Conservation (phyloP, 2,329 filamentous ascomycete genomes). For the Dactylonectria macrodidyma region DNA sequence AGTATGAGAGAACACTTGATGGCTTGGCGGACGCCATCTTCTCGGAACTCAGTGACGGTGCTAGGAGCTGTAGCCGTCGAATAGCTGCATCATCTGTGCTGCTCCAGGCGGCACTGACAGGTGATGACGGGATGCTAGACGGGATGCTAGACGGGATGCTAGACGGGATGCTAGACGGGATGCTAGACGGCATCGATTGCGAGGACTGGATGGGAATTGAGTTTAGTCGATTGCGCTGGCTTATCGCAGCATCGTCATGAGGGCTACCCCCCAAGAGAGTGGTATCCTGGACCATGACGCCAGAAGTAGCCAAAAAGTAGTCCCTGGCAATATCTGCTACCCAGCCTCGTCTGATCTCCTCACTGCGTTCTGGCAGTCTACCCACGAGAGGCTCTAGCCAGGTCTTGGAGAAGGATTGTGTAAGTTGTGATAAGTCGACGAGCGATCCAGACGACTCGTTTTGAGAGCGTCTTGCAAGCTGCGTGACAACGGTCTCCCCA, state of each 20-base stretch:
- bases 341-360: conserved; percentile 46
- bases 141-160: conserved; percentile 38
- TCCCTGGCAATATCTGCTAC: conserved; percentile 53
- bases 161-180: conserved; percentile 36
- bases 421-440: conserved; percentile 48
- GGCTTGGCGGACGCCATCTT: conserved; percentile 47
- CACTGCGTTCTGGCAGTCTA: conserved; percentile 43
- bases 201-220: conserved; percentile 46
- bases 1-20: conserved; percentile 54
- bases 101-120: conserved; percentile 29
- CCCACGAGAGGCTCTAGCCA: conserved; percentile 51
- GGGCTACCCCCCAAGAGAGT: conserved; percentile 47
- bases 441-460: conserved; percentile 45
- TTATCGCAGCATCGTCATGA: conserved; percentile 23
- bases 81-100: conserved; percentile 48
- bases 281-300: conserved; percentile 53
- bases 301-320: conserved; percentile 53
- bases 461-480: conserved; percentile 46
- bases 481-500: conserved; percentile 49
- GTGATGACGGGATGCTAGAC: conserved; percentile 42
- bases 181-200: conserved; percentile 36
- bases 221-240: conserved; percentile 30
- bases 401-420: conserved; percentile 48
- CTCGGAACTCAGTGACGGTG: conserved; percentile 47
- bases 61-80: conserved; percentile 54